phyloP scores from a whole-genome alignment of 495 filamentous ascomycete genomes.

The Xylona heveae region DNA sequence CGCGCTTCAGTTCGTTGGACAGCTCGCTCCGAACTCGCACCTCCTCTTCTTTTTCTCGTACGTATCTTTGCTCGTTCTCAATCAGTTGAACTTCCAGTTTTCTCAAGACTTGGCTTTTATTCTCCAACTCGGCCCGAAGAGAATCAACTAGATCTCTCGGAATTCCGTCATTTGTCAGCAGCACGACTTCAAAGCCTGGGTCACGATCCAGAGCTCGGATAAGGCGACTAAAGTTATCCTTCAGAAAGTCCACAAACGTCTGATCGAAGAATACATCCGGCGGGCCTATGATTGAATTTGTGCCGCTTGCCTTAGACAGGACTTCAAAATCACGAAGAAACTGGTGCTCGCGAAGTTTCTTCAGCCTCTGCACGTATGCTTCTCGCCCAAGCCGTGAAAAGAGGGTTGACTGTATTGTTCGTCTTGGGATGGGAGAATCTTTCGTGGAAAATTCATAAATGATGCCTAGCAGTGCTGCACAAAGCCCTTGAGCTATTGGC shows the following conservation, averaged over 20 bases:
- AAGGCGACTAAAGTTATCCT: conserved; percentile 82
- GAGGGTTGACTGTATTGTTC: conserved; percentile 63
- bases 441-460: conserved; percentile 96
- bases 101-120: conserved; percentile 44
- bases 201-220: conserved; percentile 78
- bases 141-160: conserved; percentile 70
- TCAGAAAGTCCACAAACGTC: conserved; percentile 81
- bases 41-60: conserved; percentile 34
- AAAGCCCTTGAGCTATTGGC: conserved; percentile 59
- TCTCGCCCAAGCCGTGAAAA: conserved; percentile 64
- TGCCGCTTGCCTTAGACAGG: conserved; percentile 41
- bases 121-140: conserved; percentile 53
- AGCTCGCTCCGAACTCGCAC: conserved; percentile 19
- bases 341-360: conserved; percentile 56
- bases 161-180: conserved; percentile 60
- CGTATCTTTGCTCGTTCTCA: conserved; percentile 14
- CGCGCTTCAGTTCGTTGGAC: no score
- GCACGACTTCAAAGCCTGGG: conserved; percentile 62
- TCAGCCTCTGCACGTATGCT: conserved; percentile 71
- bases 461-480: conserved; percentile 64
- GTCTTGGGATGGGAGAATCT: conserved; percentile 75
- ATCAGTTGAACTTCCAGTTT: conserved; percentile 36
- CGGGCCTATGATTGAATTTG: conserved; percentile 32
- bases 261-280: conserved; percentile 75
- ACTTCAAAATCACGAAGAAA: conserved; percentile 83